phyloP scores from a whole-genome alignment of 164 flowering plant species.

The Akebia trifoliata region DNA sequence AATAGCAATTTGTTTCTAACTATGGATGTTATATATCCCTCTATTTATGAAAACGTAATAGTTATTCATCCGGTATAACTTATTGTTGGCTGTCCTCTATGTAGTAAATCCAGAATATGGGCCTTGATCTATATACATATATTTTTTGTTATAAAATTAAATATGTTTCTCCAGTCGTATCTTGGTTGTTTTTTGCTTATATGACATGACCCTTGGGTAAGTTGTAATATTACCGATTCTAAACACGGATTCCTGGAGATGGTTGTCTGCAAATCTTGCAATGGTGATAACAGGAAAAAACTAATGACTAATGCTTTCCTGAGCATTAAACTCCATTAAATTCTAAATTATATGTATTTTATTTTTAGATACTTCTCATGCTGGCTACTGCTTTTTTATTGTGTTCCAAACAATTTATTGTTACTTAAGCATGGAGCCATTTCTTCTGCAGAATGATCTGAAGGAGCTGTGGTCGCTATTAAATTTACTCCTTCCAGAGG shows the following conservation, averaged over 20 bases:
- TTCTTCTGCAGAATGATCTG: constrained; percentile 81
- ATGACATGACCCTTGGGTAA: too few relatives aligned
- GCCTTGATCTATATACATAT: not conserved
- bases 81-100: not conserved
- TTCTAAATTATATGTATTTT: not conserved
- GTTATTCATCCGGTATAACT: not conserved
- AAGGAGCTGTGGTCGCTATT: constrained; percentile 98
- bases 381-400: not conserved
- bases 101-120: not conserved
- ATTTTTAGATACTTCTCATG: not conserved
- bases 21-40: not conserved
- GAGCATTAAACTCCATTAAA: not conserved
- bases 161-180: not conserved
- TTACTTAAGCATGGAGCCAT: not conserved
- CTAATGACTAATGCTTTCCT: not conserved
- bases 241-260: not conserved
- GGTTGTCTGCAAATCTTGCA: not conserved
- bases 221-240: too few relatives aligned
- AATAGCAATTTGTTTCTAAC: too few relatives aligned
- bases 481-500: constrained; percentile 97
- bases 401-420: not conserved
- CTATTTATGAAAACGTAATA: not conserved
- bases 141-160: not conserved
- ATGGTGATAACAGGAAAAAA: not conserved
- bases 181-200: not conserved